Evolutionary conservation across 169 alveolate species (phyloP), one percentile per base, ranked within the genome.

Genomic region (Eimeria praecox): DNA sequence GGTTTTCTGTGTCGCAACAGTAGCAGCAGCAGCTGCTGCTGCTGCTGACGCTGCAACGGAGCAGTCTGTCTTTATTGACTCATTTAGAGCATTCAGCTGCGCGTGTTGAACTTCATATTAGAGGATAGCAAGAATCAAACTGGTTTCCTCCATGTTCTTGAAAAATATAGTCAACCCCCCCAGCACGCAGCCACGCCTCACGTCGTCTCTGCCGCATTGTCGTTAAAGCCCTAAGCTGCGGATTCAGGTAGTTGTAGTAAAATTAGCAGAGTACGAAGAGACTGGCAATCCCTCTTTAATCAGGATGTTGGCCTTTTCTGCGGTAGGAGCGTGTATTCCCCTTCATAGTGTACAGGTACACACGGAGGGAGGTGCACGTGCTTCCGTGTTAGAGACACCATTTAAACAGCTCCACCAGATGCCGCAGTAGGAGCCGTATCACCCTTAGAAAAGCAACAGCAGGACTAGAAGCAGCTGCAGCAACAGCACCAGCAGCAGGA

Each of bases 21-120:
- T 14, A 35, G 44, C 56, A 42, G 85, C 85, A 73, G 30, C 85
- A 73, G 52, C 85, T 6, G 54, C 54, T 24, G 85, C 85, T 35
- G 85, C 85, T 24, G 54, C 85, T 14, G 27, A 22, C 8, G 52
- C 85, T 8, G n/a, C 46, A 73, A 33, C 20, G 14, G n/a, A 73
- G 30, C 85, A 33, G 52, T 30, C 52, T 73, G 85, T 73, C 85
- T 73, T 73, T 4, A 73, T 42, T 22, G 24, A 2, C 30, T 73
- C 16, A 10, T 35, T 18, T 38, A 40, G 46, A 20, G 44, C 35
- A 20, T 73, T 73, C 38, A 35, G 4, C 12, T 71, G 22, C 27
- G 46, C 46, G 10, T 30, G 46, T 59, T 59, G 69, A 59, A 59
- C 5, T 18, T 18, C 22, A 22, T 18, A 52, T 59, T 18, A 59